Conservation (phyloP, 148 eudicot genomes). For the Diospyros lotus region DNA sequence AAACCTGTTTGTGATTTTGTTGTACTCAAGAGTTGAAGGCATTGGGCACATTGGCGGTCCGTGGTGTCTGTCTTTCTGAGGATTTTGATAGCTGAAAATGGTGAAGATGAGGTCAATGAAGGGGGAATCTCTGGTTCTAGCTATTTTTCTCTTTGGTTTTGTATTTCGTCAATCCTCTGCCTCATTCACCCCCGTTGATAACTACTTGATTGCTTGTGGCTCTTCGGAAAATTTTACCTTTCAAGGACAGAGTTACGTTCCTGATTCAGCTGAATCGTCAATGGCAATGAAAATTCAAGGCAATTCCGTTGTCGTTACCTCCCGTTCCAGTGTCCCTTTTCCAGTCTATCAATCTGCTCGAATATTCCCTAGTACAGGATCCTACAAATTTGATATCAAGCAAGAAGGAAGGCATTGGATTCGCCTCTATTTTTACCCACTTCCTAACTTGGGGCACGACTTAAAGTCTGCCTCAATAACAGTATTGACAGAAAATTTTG, state of each 20-base stretch:
- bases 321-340: constrained; percentile 37
- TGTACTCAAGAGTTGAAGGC: not conserved
- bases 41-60: not conserved
- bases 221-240: constrained; percentile 61
- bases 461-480: constrained; percentile 52
- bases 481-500: constrained; percentile 73
- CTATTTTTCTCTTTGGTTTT: constrained; percentile 28
- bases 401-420: constrained; percentile 81
- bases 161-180: constrained; percentile 33
- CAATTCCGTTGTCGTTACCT: constrained; percentile 36
- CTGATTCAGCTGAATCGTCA: constrained; percentile 59
- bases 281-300: constrained; percentile 34
- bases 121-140: constrained; percentile 31
- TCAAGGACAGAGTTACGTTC: constrained; percentile 54
- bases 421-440: constrained; percentile 73
- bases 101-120: constrained; percentile 28
- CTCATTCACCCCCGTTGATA: constrained; percentile 56
- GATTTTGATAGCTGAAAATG: constrained; percentile 1
- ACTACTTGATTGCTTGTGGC: constrained; percentile 72
- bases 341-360: constrained; percentile 65
- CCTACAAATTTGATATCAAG: constrained; percentile 53
- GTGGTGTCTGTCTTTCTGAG: constrained; percentile 3
- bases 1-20: not conserved
- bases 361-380: constrained; percentile 39
- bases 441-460: constrained; percentile 40